Conservation (phyloP, 768 basidiomycete species). For the Lentinula aciculospora region DNA sequence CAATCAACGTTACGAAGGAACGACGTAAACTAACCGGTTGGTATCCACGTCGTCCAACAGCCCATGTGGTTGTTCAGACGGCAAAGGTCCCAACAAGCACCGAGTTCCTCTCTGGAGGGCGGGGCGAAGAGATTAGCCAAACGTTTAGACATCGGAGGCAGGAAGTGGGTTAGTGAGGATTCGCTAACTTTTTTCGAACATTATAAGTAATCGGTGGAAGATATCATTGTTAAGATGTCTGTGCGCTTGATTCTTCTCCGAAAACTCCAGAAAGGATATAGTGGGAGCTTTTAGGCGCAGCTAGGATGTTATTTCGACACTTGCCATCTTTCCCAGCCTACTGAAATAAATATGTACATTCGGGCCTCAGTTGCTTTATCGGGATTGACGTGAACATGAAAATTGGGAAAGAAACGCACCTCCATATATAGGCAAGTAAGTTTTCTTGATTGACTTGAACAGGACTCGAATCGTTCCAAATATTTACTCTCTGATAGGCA, state of each 20-base stretch:
- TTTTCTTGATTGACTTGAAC: background rate
- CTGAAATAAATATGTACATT: too few relatives aligned
- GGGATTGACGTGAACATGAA: background rate
- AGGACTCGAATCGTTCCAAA: too few relatives aligned
- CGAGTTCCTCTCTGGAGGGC: constrained; percentile 17
- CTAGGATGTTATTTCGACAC: background rate
- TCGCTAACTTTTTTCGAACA: background rate
- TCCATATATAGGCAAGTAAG: background rate
- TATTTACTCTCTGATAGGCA: background rate
- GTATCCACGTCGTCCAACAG: constrained; percentile 24
- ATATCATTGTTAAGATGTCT: constrained; percentile 24
- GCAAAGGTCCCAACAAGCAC: constrained; percentile 25
- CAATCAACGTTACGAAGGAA: background rate
- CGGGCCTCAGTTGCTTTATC: background rate
- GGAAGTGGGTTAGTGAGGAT: background rate
- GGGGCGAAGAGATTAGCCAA: constrained; percentile 11
- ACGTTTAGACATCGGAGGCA: background rate
- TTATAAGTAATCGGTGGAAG: background rate
- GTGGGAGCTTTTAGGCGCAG: background rate
- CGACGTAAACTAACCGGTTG: constrained; percentile 15
- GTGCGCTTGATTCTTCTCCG: constrained; percentile 47
- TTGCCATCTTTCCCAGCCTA: background rate
- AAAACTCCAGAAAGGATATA: background rate
- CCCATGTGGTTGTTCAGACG: constrained; percentile 25
- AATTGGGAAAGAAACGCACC: background rate